Evolutionary conservation across 768 basidiomycete species (phyloP), one percentile per base, ranked within the genome.

Genomic region (Xerocomus potaroensis): DNA sequence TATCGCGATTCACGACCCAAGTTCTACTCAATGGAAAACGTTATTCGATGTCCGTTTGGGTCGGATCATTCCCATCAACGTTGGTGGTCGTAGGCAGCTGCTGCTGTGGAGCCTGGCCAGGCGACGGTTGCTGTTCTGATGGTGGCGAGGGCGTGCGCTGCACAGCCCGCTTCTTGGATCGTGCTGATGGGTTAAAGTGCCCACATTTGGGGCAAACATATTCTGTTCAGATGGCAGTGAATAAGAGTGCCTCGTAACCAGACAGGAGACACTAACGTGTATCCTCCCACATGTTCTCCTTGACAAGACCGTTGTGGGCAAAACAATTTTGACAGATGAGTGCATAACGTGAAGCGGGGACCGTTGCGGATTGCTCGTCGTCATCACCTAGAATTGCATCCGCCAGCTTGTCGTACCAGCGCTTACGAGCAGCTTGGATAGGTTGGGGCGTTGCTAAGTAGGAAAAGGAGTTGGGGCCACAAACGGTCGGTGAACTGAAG

Each of bases 311-410:
- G 50, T 95, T 95, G 61, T 94, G 92, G 18, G 80, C 68, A 58
- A 87, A 94, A 60, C 92, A 95, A 51, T 80, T 82, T 55, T 83
- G 81, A 66, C 92, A 95, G 38, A 95, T 93, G 40, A 94, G 76
- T 2, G 92, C 92, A 56, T 90, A 95, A 60, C 79, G 62, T 63
- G 72, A 57, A 58, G 77, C 50, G 18, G 72, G 59, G 38, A 66
- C 63, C 22, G 63, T 66, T 10, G 61, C 57, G 5, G 77, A 69
- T 21, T 61, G 54, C 14, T 56, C 59, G 26, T 87, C 84, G 39
- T 87, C 87, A 42, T 90, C 89, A 15, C 91, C 91, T 3, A 94
- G 73, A 35, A 95, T 71, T 4, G 84, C 85, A 62, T 94, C 92
- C 0, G 91, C 92, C 21, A 94, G 62, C 56, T 86, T 87, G 69